phyloP scores from a whole-genome alignment of 208 protist species.

The Trypanosoma cruzi region DNA sequence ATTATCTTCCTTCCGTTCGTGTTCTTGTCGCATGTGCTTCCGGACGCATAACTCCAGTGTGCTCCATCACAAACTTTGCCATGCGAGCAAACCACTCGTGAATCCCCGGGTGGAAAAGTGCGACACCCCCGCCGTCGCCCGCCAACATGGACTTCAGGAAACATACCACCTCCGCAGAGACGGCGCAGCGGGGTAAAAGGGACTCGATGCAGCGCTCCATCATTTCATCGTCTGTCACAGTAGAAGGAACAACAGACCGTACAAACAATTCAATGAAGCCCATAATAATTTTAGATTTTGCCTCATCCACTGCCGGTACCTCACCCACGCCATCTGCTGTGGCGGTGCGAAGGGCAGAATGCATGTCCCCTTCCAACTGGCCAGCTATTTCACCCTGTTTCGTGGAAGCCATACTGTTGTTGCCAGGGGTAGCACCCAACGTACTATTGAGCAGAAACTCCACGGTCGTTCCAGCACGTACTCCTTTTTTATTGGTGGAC shows the following conservation, averaged over 20 bases:
- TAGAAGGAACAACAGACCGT: slow-evolving; percentile 37
- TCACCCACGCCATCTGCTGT: not conserved
- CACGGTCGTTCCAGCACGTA: not conserved
- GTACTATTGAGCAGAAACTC: slow-evolving; percentile 4
- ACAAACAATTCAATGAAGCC: slow-evolving; percentile 72
- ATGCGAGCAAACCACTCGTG: slow-evolving; percentile 80
- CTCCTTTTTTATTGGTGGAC: slow-evolving; percentile 3
- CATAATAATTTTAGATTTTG: slow-evolving; percentile 61
- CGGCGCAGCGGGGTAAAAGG: slow-evolving; percentile 60
- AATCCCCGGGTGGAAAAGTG: slow-evolving; percentile 52
- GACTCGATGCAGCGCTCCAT: slow-evolving; percentile 56
- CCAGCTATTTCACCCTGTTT: not conserved
- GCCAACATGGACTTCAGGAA: slow-evolving; percentile 60
- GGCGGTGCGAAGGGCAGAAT: not conserved
- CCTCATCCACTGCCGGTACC: slow-evolving; percentile 56
- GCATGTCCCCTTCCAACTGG: not conserved
- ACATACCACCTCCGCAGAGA: slow-evolving; percentile 45
- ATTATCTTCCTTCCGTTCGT: not conserved
- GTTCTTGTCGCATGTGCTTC: too few species aligned
- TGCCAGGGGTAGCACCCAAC: not conserved
- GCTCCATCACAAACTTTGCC: slow-evolving; percentile 30
- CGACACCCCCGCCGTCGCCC: slow-evolving; percentile 19
- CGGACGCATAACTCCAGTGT: slow-evolving; percentile 4
- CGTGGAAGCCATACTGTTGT: not conserved
- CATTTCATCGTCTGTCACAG: slow-evolving; percentile 58